Evolutionary conservation across 1,284 basidiomycete genomes (phyloP).

Genomic region (Macrocybe sp.): DNA sequence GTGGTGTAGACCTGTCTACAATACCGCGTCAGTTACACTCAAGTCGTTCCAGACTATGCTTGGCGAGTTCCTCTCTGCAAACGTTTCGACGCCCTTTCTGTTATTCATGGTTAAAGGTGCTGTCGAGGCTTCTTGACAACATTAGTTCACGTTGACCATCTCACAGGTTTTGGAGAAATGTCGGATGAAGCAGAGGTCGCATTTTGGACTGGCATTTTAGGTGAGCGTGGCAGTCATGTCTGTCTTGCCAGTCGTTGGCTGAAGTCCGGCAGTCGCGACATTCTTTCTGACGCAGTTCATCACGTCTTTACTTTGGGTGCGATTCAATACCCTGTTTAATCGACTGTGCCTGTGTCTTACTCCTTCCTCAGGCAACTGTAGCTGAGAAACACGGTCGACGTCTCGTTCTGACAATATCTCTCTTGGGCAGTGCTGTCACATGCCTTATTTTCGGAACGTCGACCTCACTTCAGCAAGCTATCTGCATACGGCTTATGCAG

Average conservation of each 20-base stretch:
- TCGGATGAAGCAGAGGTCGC: conserved; percentile 73
- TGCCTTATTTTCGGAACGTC: conserved; percentile 85
- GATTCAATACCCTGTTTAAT: conserved; percentile 12
- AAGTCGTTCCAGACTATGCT: conserved; percentile 70
- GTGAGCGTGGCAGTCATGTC: conserved; percentile 31
- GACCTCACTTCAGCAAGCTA: conserved; percentile 76
- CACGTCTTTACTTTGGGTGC: conserved; percentile 86
- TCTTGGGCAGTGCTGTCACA: conserved; percentile 79
- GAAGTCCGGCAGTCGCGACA: conserved; percentile 49
- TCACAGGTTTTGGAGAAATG: conserved; percentile 58
- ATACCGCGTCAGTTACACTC: neutral
- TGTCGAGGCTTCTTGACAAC: conserved; percentile 10
- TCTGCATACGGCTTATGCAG: conserved; percentile 87
- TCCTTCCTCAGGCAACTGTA: conserved; percentile 70
- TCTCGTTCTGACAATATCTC: conserved; percentile 79
- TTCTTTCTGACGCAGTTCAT: conserved; percentile 89
- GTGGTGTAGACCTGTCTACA: neutral
- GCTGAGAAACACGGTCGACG: conserved; percentile 90
- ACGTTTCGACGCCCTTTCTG: conserved; percentile 85
- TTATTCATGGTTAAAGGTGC: conserved; percentile 90
- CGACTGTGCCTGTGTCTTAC: conserved; percentile 8
- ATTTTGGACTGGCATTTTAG: conserved; percentile 81
- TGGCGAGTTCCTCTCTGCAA: conserved; percentile 89
- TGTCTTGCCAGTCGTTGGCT: conserved; percentile 10
- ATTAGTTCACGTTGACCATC: conserved; percentile 7